phyloP scores from a whole-genome alignment of 1,139 yeast species.

The Lodderomyces pseudojiufengensis region DNA sequence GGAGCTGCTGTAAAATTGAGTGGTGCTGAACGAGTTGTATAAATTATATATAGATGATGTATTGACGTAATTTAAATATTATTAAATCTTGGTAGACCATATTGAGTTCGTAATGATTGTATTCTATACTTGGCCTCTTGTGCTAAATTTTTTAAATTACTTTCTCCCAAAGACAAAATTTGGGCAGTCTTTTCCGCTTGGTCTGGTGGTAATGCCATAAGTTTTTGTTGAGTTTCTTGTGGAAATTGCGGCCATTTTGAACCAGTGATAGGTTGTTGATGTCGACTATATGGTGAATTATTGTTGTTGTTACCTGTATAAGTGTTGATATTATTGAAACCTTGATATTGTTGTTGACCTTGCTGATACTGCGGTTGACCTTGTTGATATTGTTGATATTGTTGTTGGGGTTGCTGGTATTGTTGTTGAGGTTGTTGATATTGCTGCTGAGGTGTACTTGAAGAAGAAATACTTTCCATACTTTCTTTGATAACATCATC shows the following conservation, averaged over 20 bases:
- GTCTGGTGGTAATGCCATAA: conserved; percentile 45
- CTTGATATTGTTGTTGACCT: conserved; percentile 17
- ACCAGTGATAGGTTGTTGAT: conserved; percentile 12
- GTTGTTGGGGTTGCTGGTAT: conserved; percentile 17
- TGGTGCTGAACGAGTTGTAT: conserved; percentile 71
- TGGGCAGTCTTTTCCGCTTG: conserved; percentile 67
- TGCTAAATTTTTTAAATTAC: conserved; percentile 26
- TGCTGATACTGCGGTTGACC: conserved; percentile 9
- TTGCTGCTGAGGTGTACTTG: conserved; percentile 22
- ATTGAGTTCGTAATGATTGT: conserved; percentile 47
- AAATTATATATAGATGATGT: too few relatives aligned
- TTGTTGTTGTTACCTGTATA: not conserved
- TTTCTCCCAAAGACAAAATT: conserved; percentile 55
- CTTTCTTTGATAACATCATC: conserved; percentile 55
- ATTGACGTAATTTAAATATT: not conserved
- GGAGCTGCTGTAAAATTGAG: conserved; percentile 96
- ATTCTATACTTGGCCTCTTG: not conserved
- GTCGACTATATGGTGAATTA: conserved; percentile 15
- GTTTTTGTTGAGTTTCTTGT: conserved; percentile 43
- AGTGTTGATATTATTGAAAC: conserved; percentile 8
- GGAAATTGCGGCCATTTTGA: conserved; percentile 53
- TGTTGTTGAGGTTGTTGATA: conserved; percentile 7
- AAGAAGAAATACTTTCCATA: conserved; percentile 25
- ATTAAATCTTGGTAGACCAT: conserved; percentile 16
- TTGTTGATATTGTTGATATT: conserved; percentile 9